A percentile compares a stretch with the other conserved stretches of the same genome.
Evolutionary conservation across 139 green algal species (phyloP).

Genomic region (Auxenochlorella pyrenoidosa): DNA sequence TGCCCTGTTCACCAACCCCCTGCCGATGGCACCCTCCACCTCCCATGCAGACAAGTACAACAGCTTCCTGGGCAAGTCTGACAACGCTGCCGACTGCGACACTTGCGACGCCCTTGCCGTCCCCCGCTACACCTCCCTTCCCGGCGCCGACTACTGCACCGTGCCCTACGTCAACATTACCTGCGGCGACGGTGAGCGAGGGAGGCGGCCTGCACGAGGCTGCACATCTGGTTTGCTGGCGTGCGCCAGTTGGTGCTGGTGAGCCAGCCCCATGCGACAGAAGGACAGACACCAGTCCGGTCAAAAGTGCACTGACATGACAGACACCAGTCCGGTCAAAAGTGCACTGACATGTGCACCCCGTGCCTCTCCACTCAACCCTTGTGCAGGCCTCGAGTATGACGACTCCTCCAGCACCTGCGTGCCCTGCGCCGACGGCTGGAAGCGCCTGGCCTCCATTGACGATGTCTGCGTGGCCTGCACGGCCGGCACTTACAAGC

Average conservation of each 20-base stretch:
- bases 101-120: not conserved
- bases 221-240: too few relatives aligned
- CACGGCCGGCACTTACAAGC: not conserved
- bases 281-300: too few relatives aligned
- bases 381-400: not conserved
- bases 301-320: not conserved
- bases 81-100: not conserved
- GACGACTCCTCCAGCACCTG: not conserved
- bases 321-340: not conserved
- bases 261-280: too few relatives aligned
- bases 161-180: not conserved
- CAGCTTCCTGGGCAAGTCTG: not conserved
- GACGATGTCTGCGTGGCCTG: not conserved
- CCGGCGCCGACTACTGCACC: constrained; percentile 18
- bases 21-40: too few relatives aligned
- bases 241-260: too few relatives aligned
- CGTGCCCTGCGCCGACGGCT: constrained; percentile 9
- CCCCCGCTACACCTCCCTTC: not conserved
- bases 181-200: not conserved
- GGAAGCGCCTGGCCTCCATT: not conserved
- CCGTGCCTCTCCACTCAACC: not conserved
- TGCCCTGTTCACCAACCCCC: too few relatives aligned
- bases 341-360: not conserved
- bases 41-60: not conserved
- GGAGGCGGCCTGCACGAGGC: not conserved